Evolutionary conservation across 345 rosid genomes (phyloP).

Genomic region (Barbarea vulgaris): DNA sequence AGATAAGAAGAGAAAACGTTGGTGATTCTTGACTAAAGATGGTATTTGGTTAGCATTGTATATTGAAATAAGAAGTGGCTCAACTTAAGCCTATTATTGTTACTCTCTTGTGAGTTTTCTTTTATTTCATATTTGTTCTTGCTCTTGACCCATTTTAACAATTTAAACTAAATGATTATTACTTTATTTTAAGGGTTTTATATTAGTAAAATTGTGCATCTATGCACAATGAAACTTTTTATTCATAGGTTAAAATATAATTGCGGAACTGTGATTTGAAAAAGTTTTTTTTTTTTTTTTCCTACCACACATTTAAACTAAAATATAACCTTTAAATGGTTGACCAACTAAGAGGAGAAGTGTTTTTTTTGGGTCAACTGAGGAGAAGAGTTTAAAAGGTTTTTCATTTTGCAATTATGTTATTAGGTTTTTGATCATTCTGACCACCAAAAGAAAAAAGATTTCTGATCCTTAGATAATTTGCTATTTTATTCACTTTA

Average conservation of each 20-base stretch:
- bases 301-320: neutral
- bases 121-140: slow-evolving; percentile 24
- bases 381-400: neutral
- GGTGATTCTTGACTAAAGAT: slow-evolving; percentile 27
- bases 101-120: slow-evolving; percentile 12
- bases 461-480: neutral
- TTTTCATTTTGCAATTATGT: neutral
- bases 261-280: neutral
- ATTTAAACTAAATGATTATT: slow-evolving; percentile 19
- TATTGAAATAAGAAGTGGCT: slow-evolving; percentile 38
- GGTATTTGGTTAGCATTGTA: slow-evolving; percentile 32
- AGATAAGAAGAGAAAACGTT: slow-evolving; percentile 24
- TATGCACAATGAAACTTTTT: neutral
- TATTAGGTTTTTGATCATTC: neutral
- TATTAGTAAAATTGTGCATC: neutral
- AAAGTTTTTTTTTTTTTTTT: too few relatives aligned
- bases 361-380: too few relatives aligned
- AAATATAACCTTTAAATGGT: too few relatives aligned
- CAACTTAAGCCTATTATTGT: slow-evolving; percentile 7
- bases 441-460: neutral
- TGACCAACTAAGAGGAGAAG: too few relatives aligned
- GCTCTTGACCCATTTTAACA: neutral
- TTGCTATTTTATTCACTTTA: neutral
- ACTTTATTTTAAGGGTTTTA: neutral
- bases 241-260: neutral